A percentile compares a stretch with the other conserved stretches of the same genome.
phyloP scores from a whole-genome alignment of 1,139 yeast genomes.

The Hansenula sp. region DNA sequence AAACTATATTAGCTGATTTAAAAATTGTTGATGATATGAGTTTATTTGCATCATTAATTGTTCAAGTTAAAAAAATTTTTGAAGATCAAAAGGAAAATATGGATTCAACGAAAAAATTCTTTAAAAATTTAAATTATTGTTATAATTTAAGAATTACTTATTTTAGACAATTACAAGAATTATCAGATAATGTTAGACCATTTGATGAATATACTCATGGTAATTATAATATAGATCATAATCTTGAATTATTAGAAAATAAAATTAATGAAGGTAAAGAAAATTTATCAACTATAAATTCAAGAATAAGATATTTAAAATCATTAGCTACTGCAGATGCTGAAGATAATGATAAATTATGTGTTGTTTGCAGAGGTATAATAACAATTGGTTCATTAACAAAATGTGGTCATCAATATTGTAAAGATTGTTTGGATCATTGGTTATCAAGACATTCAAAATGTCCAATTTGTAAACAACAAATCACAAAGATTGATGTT shows the following conservation, averaged over 20 bases:
- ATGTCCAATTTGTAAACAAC: conserved; percentile 79
- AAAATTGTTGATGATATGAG: not conserved
- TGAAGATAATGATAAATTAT: conserved; percentile 38
- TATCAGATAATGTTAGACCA: conserved; percentile 56
- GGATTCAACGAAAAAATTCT: conserved; percentile 40
- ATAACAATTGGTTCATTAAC: conserved; percentile 76
- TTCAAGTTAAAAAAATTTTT: conserved; percentile 27
- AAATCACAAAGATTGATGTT: conserved; percentile 39
- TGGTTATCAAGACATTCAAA: conserved; percentile 57
- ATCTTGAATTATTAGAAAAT: conserved; percentile 5
- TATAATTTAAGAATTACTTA: conserved; percentile 78
- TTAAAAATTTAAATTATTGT: conserved; percentile 53
- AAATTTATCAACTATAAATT: conserved; percentile 36
- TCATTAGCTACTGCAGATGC: conserved; percentile 34
- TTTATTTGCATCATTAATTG: conserved; percentile 17
- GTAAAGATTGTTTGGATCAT: conserved; percentile 66
- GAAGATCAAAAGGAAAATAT: conserved; percentile 41
- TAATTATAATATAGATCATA: not conserved
- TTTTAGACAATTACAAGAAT: conserved; percentile 76
- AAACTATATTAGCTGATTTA: conserved; percentile 1
- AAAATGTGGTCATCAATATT: conserved; percentile 87
- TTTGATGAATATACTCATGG: conserved; percentile 18
- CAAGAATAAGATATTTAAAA: conserved; percentile 58
- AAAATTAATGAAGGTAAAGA: conserved; percentile 14
- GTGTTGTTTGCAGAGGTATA: conserved; percentile 71